phyloP scores from a whole-genome alignment of 1,139 yeast genomes.

The Nakaseomyces bracarensis region DNA sequence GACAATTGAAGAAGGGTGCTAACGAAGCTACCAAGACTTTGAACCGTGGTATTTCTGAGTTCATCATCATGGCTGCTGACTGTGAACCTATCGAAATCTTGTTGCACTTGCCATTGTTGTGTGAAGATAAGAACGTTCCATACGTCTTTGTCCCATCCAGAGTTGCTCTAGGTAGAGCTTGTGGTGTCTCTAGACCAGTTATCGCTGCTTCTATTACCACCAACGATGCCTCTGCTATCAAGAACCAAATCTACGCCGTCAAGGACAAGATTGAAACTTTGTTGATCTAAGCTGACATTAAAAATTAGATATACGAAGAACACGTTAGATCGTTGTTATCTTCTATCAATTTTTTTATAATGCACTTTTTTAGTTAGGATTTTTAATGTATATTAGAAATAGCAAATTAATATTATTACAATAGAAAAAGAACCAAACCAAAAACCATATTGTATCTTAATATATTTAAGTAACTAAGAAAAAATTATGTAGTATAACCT shows the following conservation, averaged over 20 bases:
- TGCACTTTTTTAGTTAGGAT: background rate
- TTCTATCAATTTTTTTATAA: background rate
- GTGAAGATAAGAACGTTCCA: constrained; percentile 99
- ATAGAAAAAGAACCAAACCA: background rate
- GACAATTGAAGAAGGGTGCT: constrained; percentile 99
- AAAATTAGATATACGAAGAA: background rate
- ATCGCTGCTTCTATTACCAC: constrained; percentile 98
- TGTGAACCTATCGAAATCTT: constrained; percentile 98
- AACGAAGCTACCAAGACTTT: constrained; percentile 99
- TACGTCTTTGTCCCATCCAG: constrained; percentile 98
- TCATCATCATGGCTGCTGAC: constrained; percentile 99
- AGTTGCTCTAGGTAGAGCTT: constrained; percentile 98
- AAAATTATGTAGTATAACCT: too few species aligned
- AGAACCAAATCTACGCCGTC: constrained; percentile 92
- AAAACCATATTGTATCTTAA: too few species aligned
- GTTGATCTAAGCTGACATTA: constrained; percentile 53
- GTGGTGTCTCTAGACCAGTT: constrained; percentile 99
- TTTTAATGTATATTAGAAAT: constrained; percentile 4
- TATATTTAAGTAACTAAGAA: too few species aligned
- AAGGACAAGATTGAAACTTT: constrained; percentile 99
- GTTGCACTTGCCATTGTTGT: constrained; percentile 91
- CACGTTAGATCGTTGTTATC: constrained; percentile 1
- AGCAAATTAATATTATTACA: background rate
- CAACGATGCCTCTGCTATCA: constrained; percentile 96
- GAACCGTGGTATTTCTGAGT: constrained; percentile 99